A percentile compares a stretch with the other conserved stretches of the same genome.
These are phyloP conservation scores for Samsoniella hepiali DNA, from an alignment of 2,329 filamentous ascomycete species.

Conservation along the genomic window DNA sequence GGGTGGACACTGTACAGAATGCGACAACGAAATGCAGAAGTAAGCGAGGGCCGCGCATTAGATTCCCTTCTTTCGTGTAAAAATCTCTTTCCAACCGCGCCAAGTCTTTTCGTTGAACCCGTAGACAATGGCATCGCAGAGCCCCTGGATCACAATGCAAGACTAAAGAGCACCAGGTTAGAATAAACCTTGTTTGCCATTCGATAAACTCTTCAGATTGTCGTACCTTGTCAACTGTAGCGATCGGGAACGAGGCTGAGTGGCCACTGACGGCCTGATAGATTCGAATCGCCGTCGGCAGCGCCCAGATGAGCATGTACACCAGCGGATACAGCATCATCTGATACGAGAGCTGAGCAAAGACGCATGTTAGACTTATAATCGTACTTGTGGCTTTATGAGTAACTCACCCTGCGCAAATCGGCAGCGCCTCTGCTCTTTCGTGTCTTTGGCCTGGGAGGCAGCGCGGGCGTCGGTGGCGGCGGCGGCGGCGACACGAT, in stretches of 20 bases:
- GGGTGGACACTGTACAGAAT: neutral
- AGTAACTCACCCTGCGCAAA: constrained; percentile 24
- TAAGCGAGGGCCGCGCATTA: too few relatives aligned
- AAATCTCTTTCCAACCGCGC: constrained; percentile 16
- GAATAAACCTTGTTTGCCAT: neutral
- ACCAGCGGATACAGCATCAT: constrained; percentile 42
- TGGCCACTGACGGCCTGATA: constrained; percentile 35
- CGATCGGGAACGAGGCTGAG: constrained; percentile 35
- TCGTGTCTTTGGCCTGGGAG: neutral
- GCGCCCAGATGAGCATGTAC: constrained; percentile 41
- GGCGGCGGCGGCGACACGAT: neutral
- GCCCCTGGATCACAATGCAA: constrained; percentile 40
- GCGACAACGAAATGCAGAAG: neutral
- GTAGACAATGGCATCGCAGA: constrained; percentile 41
- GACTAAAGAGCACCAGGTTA: constrained; percentile 22
- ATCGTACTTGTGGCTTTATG: neutral
- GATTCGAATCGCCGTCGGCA: constrained; percentile 39
- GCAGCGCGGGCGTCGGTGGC: neutral
- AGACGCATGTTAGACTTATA: neutral
- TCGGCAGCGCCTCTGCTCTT: constrained; percentile 11
- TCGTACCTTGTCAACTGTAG: constrained; percentile 31
- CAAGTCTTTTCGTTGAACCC: constrained; percentile 21
- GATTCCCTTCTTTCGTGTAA: constrained; percentile 13
- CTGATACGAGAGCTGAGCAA: constrained; percentile 34
- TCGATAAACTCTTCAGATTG: neutral